Evolutionary conservation across 768 basidiomycete species (phyloP).

Genomic region (Mycena metata): DNA sequence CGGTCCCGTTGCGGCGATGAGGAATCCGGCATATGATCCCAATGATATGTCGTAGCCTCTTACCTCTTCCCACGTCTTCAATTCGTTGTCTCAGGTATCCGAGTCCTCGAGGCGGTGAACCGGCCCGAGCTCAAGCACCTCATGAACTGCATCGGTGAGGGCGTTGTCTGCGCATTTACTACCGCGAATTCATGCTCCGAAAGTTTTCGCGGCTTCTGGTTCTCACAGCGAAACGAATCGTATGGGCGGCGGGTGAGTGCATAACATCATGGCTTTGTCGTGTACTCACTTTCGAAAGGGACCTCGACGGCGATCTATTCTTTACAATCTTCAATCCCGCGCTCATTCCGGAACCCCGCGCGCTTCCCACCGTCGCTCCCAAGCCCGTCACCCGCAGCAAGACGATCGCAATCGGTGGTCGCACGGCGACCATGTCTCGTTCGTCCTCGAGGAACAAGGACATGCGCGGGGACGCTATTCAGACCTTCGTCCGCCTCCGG

Average conservation of each 20-base stretch:
- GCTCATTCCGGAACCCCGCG: constrained; percentile 34
- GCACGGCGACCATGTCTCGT: not conserved
- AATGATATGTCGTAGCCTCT: constrained; percentile 20
- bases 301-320: constrained; percentile 44
- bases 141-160: constrained; percentile 40
- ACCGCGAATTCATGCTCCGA: not conserved
- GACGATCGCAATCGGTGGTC: constrained; percentile 18
- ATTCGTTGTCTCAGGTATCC: constrained; percentile 28
- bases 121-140: constrained; percentile 31
- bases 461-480: constrained; percentile 34
- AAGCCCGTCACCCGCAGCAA: constrained; percentile 5
- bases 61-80: not conserved
- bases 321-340: constrained; percentile 35
- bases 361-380: not conserved
- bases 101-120: constrained; percentile 40
- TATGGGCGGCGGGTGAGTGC: constrained; percentile 43
- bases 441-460: constrained; percentile 16
- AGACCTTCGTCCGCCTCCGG: constrained; percentile 35
- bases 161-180: not conserved
- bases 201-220: constrained; percentile 41
- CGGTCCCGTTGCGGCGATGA: constrained; percentile 32
- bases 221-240: constrained; percentile 38
- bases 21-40: constrained; percentile 41
- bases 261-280: not conserved
- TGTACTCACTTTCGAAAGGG: constrained; percentile 20